phyloP scores from a whole-genome alignment of 2,329 filamentous ascomycete species.

The Colletotrichum eleusines region DNA sequence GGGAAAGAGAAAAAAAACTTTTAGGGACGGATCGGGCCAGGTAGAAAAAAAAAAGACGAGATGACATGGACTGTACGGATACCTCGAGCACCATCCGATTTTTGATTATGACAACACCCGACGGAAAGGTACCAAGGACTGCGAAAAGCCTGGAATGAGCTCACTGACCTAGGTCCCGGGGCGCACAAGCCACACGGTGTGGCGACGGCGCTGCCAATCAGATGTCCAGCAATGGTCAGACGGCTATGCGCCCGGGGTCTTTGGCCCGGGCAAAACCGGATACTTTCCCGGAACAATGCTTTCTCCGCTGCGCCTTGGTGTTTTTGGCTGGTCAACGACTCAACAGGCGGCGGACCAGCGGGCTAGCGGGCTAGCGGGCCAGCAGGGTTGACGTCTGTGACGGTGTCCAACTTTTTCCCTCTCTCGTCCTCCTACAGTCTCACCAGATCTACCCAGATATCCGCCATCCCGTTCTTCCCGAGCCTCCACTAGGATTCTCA shows the following conservation, averaged over 20 bases:
- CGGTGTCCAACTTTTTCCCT: neutral
- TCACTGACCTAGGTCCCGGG: conserved; percentile 42
- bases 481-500: conserved; percentile 17
- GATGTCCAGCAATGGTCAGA: conserved; percentile 38
- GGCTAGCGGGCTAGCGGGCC: conserved; percentile 17
- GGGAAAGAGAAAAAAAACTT: conserved; percentile 42
- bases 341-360: conserved; percentile 26
- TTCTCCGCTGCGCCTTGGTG: conserved; percentile 37
- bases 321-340: conserved; percentile 8
- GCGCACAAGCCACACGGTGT: conserved; percentile 51
- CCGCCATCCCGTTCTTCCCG: conserved; percentile 20
- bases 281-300: conserved; percentile 34
- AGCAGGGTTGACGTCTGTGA: neutral
- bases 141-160: conserved; percentile 46
- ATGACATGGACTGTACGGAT: conserved; percentile 38
- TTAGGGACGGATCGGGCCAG: conserved; percentile 43
- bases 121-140: conserved; percentile 33
- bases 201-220: conserved; percentile 54
- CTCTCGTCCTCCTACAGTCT: conserved; percentile 9
- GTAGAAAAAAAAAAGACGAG: conserved; percentile 46
- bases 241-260: conserved; percentile 26
- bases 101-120: conserved; percentile 57
- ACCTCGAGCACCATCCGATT: conserved; percentile 48
- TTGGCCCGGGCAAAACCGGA: conserved; percentile 42
- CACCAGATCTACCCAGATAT: neutral